A percentile compares a stretch with the other conserved stretches of the same genome.
Evolutionary conservation across 768 basidiomycete genomes (phyloP).

Genomic region (Pleurotus ostreatus): DNA sequence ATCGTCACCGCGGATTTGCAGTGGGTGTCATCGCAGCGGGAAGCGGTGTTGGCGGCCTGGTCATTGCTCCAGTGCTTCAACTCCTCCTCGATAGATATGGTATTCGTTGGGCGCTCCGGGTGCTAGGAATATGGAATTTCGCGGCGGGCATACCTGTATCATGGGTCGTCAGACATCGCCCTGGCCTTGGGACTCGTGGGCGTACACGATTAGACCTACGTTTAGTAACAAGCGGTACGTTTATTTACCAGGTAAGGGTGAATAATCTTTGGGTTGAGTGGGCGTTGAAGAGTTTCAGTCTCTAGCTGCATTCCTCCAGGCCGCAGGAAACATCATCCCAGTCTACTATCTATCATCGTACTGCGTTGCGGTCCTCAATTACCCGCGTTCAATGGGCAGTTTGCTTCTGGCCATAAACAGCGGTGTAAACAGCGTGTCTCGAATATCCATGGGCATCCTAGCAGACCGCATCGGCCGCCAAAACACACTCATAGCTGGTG

Average conservation of each 20-base stretch:
- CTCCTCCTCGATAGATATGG: constrained; percentile 30
- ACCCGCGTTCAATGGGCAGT: constrained; percentile 31
- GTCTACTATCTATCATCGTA: constrained; percentile 40
- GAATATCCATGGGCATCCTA: constrained; percentile 35
- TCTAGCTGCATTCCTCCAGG: constrained; percentile 39
- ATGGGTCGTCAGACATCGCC: constrained; percentile 25
- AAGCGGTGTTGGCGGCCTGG: constrained; percentile 38
- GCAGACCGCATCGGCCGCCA: constrained; percentile 40
- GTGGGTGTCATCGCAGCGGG: constrained; percentile 40
- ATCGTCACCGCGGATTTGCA: constrained; percentile 40
- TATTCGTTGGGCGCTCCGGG: constrained; percentile 29
- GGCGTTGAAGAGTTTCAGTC: too few relatives aligned
- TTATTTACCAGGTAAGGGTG: constrained; percentile 37
- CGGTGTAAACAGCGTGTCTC: constrained; percentile 37
- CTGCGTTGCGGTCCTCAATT: constrained; percentile 33
- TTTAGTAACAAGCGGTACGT: constrained; percentile 35
- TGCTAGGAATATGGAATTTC: constrained; percentile 39
- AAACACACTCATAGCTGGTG: constrained; percentile 37
- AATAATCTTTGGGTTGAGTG: too few relatives aligned
- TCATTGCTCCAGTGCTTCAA: constrained; percentile 36
- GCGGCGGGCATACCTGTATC: constrained; percentile 31
- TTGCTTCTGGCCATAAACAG: constrained; percentile 37
- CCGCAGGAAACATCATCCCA: constrained; percentile 41
- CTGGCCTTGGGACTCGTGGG: constrained; percentile 18
- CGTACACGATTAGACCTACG: constrained; percentile 29